Evolutionary conservation across 192 early-diverging fungal genomes (phyloP).

Genomic region (Podila verticillata): DNA sequence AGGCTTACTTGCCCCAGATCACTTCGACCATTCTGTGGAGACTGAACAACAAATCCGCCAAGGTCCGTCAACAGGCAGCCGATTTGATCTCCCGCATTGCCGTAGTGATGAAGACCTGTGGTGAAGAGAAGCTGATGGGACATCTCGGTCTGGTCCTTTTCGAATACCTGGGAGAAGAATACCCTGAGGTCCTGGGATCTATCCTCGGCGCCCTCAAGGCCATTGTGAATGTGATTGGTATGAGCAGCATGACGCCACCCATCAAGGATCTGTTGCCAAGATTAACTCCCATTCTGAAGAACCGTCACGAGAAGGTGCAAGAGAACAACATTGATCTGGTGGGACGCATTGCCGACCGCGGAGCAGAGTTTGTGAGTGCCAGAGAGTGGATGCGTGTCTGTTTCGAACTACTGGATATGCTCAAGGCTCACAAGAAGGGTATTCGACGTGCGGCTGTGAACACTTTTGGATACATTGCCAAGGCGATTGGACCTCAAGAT

Average conservation of each 20-base stretch:
- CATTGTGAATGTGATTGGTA: constrained; percentile 98
- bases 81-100: constrained; percentile 96
- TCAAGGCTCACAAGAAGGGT: constrained; percentile 95
- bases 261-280: constrained; percentile 97
- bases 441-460: constrained; percentile 97
- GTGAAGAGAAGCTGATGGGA: constrained; percentile 94
- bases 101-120: constrained; percentile 92
- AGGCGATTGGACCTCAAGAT: constrained; percentile 99
- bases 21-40: constrained; percentile 95
- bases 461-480: constrained; percentile 99
- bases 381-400: constrained; percentile 99
- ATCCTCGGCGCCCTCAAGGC: constrained; percentile 92
- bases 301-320: constrained; percentile 76
- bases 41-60: constrained; percentile 96
- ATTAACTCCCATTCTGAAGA: constrained; percentile 97
- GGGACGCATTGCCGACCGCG: constrained; percentile 98
- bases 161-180: constrained; percentile 99
- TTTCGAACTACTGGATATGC: constrained; percentile 96
- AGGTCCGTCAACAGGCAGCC: constrained; percentile 97
- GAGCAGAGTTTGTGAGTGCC: constrained; percentile 93
- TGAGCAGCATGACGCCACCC: constrained; percentile 98
- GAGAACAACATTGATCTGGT: constrained; percentile 87
- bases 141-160: constrained; percentile 94
- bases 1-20: constrained; percentile 95
- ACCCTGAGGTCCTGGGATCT: constrained; percentile 96